A percentile compares a stretch with the other conserved stretches of the same genome.
Conservation (phyloP, 2,329 filamentous ascomycete species). For the Aspergillus pseudoterreus region DNA sequence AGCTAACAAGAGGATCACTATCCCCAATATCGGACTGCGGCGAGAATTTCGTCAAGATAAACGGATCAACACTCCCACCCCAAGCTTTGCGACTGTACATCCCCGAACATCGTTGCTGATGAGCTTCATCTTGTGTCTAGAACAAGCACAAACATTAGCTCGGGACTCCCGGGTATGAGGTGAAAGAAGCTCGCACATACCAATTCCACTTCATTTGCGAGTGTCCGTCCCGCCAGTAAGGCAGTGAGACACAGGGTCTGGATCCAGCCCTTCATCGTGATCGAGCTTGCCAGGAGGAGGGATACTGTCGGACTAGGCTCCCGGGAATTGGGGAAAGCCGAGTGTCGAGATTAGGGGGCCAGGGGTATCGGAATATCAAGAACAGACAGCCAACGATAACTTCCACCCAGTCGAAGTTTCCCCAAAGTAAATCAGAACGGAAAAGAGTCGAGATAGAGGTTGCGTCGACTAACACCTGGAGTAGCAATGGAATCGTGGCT, state of each 20-base stretch:
- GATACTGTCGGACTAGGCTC: constrained; percentile 16
- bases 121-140: constrained; percentile 71
- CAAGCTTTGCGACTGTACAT: constrained; percentile 92
- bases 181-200: constrained; percentile 25
- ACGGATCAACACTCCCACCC: constrained; percentile 84
- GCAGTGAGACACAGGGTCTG: constrained; percentile 34
- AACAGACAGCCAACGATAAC: background rate
- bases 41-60: constrained; percentile 79
- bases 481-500: constrained; percentile 18
- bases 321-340: constrained; percentile 12
- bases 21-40: constrained; percentile 56
- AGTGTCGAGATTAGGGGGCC: background rate
- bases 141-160: constrained; percentile 3
- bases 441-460: background rate
- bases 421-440: constrained; percentile 15
- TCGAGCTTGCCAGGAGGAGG: constrained; percentile 16
- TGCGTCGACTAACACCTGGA: constrained; percentile 1
- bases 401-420: background rate
- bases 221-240: constrained; percentile 33
- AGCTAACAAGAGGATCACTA: constrained; percentile 71
- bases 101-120: constrained; percentile 79
- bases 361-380: background rate
- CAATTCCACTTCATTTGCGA: constrained; percentile 46
- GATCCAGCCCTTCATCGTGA: constrained; percentile 40
- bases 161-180: background rate